phyloP scores from a whole-genome alignment of 2,329 filamentous ascomycete genomes.

The Neodidymelliopsis sp. region DNA sequence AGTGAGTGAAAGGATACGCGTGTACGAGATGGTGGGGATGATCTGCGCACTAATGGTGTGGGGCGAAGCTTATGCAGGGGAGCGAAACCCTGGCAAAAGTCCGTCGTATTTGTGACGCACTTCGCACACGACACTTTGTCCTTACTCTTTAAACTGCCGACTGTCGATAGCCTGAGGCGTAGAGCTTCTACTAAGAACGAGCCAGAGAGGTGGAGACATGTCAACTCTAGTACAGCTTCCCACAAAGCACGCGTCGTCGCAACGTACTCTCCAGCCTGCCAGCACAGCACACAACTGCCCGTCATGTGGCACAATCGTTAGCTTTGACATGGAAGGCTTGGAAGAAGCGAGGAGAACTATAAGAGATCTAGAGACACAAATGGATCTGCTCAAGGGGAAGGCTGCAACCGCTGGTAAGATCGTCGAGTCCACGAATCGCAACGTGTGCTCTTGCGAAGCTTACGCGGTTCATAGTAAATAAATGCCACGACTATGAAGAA shows the following conservation, averaged over 20 bases:
- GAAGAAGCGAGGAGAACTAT: conserved; percentile 38
- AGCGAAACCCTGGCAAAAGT: conserved; percentile 5
- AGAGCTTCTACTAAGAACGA: background rate
- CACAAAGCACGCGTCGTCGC: conserved; percentile 6
- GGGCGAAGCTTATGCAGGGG: conserved; percentile 3
- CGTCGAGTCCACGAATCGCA: background rate
- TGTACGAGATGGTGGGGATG: background rate
- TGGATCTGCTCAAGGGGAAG: conserved; percentile 74
- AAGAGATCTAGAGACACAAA: conserved; percentile 72
- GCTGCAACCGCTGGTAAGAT: conserved; percentile 66
- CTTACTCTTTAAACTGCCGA: conserved; percentile 3
- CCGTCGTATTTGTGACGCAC: conserved; percentile 5
- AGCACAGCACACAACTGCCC: conserved; percentile 38
- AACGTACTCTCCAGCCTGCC: background rate
- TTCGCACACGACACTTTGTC: conserved; percentile 5
- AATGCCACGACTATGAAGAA: conserved; percentile 80
- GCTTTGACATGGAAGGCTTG: conserved; percentile 18
- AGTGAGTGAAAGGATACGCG: background rate
- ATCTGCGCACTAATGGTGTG: background rate
- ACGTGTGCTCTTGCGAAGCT: conserved; percentile 7
- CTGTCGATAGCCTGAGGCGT: conserved; percentile 2
- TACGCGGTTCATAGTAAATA: conserved; percentile 54
- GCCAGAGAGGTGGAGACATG: conserved; percentile 7
- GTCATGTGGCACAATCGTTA: conserved; percentile 37
- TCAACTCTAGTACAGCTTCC: conserved; percentile 7